Evolutionary conservation across 257 asterid species (phyloP).

Genomic region (Lycium ferocissimum): DNA sequence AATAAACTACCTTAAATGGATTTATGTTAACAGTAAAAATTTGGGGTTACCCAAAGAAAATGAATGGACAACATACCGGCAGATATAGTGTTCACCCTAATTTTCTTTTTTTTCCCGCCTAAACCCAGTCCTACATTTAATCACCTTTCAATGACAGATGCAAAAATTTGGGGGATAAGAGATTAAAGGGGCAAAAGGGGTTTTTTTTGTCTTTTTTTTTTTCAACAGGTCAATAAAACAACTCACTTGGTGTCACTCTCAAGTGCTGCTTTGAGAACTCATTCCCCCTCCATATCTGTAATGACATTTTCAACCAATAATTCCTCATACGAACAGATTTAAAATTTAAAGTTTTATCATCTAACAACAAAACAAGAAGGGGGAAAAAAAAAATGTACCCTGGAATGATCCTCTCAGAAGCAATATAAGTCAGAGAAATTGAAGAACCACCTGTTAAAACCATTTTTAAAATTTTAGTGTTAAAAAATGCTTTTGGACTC

Average conservation of each 20-base stretch:
- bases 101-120: slow-evolving; percentile 88
- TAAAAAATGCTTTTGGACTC: too few relatives aligned
- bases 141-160: neutral
- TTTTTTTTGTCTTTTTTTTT: too few relatives aligned
- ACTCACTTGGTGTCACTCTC: slow-evolving; percentile 87
- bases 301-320: slow-evolving; percentile 16
- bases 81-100: slow-evolving; percentile 91
- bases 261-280: slow-evolving; percentile 89
- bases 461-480: too few relatives aligned
- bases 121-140: too few relatives aligned
- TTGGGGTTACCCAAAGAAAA: neutral
- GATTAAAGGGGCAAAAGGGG: neutral
- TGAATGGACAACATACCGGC: slow-evolving; percentile 60
- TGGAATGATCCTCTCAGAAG: slow-evolving; percentile 88
- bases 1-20: neutral
- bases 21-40: neutral
- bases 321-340: slow-evolving; percentile 4
- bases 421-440: slow-evolving; percentile 82
- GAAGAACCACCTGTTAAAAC: slow-evolving; percentile 77
- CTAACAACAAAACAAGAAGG: slow-evolving; percentile 24
- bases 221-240: neutral
- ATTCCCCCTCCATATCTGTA: slow-evolving; percentile 90
- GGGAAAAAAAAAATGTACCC: slow-evolving; percentile 52
- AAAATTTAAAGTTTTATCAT: neutral
- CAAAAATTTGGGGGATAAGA: neutral